A percentile compares a stretch with the other conserved stretches of the same genome.
Evolutionary conservation across 805 yeast genomes (phyloP).

Genomic region (Suhomyces sp.): DNA sequence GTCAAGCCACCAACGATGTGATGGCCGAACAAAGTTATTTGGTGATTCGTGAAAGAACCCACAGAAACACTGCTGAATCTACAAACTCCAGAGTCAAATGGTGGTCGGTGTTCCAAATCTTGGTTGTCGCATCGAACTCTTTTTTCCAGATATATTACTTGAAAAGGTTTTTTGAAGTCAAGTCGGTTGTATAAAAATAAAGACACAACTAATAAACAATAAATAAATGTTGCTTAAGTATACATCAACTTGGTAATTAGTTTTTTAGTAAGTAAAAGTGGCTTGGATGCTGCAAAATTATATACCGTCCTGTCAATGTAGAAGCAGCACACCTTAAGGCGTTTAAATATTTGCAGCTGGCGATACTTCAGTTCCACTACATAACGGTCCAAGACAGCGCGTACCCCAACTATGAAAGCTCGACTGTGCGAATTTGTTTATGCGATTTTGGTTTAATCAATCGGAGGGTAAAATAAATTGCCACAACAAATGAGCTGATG

Average conservation of each 20-base stretch:
- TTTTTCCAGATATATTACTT: slow-evolving; percentile 91
- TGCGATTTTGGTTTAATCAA: too few relatives aligned
- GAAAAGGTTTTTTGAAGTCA: slow-evolving; percentile 93
- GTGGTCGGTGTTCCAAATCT: slow-evolving; percentile 93
- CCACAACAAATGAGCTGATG: too few relatives aligned
- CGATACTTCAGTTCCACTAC: too few relatives aligned
- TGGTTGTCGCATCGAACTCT: slow-evolving; percentile 82
- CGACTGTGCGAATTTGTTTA: too few relatives aligned
- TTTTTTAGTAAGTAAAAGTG: not conserved
- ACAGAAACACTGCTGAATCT: slow-evolving; percentile 97
- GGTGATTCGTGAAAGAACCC: slow-evolving; percentile 94
- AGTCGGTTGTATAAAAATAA: slow-evolving; percentile 77
- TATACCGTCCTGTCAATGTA: not conserved
- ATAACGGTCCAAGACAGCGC: too few relatives aligned
- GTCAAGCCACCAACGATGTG: slow-evolving; percentile 77
- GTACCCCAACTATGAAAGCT: too few relatives aligned
- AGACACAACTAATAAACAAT: too few relatives aligned
- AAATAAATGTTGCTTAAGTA: too few relatives aligned
- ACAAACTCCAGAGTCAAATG: slow-evolving; percentile 95
- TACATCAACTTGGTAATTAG: too few relatives aligned
- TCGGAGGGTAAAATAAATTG: too few relatives aligned
- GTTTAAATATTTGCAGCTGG: too few relatives aligned
- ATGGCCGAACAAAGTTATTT: slow-evolving; percentile 91
- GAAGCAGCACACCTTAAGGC: too few relatives aligned
- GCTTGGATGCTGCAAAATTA: not conserved